Evolutionary conservation across 306 rosid genomes (phyloP).

Genomic region (Echinosophora koreensis): DNA sequence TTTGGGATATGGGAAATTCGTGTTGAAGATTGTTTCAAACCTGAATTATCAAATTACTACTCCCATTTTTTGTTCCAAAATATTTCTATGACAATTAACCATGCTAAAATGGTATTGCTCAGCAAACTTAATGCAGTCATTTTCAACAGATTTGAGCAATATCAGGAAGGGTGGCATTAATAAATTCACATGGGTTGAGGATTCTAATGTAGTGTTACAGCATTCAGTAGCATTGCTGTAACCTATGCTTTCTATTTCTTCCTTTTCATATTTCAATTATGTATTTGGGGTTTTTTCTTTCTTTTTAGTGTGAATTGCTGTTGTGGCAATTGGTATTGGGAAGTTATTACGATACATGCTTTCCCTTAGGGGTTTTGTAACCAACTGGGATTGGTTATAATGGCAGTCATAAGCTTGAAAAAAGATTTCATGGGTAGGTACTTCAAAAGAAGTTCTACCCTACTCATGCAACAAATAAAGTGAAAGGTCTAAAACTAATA

Average conservation of each 20-base stretch:
- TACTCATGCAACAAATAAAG: conserved; percentile 70
- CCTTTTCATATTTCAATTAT: too few relatives aligned
- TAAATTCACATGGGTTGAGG: conserved; percentile 27
- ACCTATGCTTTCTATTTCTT: too few relatives aligned
- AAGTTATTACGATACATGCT: too few relatives aligned
- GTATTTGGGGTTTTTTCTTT: too few relatives aligned
- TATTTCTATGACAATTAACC: too few relatives aligned
- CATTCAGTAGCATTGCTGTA: too few relatives aligned
- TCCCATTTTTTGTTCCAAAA: neutral
- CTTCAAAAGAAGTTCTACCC: conserved; percentile 50
- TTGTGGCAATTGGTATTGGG: too few relatives aligned
- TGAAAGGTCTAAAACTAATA: conserved; percentile 67
- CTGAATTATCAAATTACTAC: neutral
- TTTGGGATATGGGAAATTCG: neutral
- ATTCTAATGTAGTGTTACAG: too few relatives aligned
- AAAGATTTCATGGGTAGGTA: conserved; percentile 53
- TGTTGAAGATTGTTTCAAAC: neutral
- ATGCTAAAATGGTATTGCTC: too few relatives aligned
- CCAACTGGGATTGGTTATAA: conserved; percentile 62
- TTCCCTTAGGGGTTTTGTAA: too few relatives aligned
- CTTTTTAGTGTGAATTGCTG: too few relatives aligned
- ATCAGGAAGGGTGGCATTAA: conserved; percentile 11
- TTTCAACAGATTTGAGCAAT: conserved; percentile 1
- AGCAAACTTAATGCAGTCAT: neutral
- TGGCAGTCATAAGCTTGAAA: conserved; percentile 63